Base-by-base conservation (phyloP, 495 filamentous ascomycete genomes). In the Thozetella sp. region DNA sequence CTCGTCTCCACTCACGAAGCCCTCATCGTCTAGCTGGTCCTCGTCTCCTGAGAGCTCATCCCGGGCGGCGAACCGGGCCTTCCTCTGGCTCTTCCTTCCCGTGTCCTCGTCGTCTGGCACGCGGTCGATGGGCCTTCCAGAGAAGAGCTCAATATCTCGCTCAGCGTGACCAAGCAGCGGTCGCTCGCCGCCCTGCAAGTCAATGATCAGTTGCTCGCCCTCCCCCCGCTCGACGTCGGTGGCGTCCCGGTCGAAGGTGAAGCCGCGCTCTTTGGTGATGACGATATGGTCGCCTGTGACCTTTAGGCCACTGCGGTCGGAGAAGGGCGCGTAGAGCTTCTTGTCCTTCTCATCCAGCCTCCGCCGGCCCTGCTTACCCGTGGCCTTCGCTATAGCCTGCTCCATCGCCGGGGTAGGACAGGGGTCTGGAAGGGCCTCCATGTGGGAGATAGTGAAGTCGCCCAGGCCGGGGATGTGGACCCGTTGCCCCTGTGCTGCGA, bases 291-390 rank as follows among this genome's bases (percentile, higher is more conserved):
- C 81, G 46, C 83, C 83, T 22, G 83, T 82, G 59, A 86, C 83
- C 46, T 84, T 86, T 23, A 99, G 88, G 64, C 95, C 95, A 62
- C 93, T 94, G 27, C 97, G 92, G 77, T 99, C 95, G 53, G 91
- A 95, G 93, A 99, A 98, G 17, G 95, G 95, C 15, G 96, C 95
- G 75, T 96, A 96, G 2, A 99, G 81, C 58, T 95, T 80, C 74
- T 97, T 97, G 67, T 97, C 93, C 71, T 97, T 97, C 68, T 99
- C 95, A 27, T 93, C 94, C 34, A 99, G 73, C 54, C 92, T 79
- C 66, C 87, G 86, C 59, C 91, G 79, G 13, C 84, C 85, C 2
- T 82, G 81, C 69, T 97, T 97, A 1, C 95, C 96, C 1, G 87
- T 87, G 4, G 84, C 84, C 66, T 93, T 96, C 23, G 88, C 89